Evolutionary conservation across 176 grass and related monocot species (phyloP).

Genomic region (Ananas comosus): DNA sequence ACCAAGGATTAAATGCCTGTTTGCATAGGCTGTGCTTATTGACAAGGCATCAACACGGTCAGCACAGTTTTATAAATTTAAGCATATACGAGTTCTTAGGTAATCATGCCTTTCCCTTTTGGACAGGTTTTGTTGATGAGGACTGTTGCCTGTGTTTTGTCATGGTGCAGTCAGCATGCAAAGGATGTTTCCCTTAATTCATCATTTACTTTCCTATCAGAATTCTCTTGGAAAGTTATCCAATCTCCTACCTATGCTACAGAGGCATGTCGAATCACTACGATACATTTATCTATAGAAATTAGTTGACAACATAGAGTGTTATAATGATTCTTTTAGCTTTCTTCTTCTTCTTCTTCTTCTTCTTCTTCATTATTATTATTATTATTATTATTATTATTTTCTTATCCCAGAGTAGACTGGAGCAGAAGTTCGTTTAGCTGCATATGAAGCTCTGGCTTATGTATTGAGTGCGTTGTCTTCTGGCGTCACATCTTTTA

Average conservation of each 20-base stretch:
- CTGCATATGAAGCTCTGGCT: slow-evolving; percentile 74
- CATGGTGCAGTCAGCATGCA: slow-evolving; percentile 51
- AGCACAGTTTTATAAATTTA: too few relatives aligned
- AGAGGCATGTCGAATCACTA: slow-evolving; percentile 43
- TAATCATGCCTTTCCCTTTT: slow-evolving; percentile 20
- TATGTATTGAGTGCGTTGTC: slow-evolving; percentile 52
- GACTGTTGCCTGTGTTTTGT: slow-evolving; percentile 49
- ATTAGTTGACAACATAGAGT: background rate
- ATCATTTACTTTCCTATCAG: slow-evolving; percentile 59
- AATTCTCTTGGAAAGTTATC: slow-evolving; percentile 80
- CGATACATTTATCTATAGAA: background rate
- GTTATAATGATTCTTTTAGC: background rate
- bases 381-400: too few relatives aligned
- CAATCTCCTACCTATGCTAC: slow-evolving; percentile 40
- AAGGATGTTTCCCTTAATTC: slow-evolving; percentile 32
- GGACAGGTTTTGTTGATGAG: slow-evolving; percentile 71
- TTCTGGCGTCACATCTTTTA: slow-evolving; percentile 19
- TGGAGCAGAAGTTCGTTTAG: slow-evolving; percentile 78
- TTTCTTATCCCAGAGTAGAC: slow-evolving; percentile 27
- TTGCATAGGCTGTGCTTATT: too few relatives aligned
- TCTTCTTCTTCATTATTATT: too few relatives aligned
- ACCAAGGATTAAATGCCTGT: too few relatives aligned
- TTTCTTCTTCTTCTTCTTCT: background rate
- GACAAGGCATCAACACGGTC: too few relatives aligned
- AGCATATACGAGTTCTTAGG: background rate